Conservation (phyloP, 768 basidiomycete genomes). For the Podaxis sp. region DNA sequence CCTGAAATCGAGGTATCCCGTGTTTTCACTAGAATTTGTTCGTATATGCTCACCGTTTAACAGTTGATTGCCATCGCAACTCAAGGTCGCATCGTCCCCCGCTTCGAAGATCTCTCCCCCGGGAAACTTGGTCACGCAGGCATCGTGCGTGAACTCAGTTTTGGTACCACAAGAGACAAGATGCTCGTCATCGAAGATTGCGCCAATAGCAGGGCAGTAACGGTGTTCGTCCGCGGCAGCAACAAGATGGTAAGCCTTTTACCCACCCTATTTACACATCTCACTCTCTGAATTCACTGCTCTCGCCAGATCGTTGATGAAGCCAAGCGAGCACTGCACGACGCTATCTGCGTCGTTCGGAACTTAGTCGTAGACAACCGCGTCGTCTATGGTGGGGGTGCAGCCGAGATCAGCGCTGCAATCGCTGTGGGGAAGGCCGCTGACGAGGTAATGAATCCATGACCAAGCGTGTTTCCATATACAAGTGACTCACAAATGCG, state of each 20-base stretch:
- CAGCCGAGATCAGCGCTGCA: constrained; percentile 94
- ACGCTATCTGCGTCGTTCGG: constrained; percentile 95
- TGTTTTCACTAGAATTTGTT: not conserved
- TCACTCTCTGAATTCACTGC: not conserved
- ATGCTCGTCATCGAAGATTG: constrained; percentile 99
- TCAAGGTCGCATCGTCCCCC: constrained; percentile 95
- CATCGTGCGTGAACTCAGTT: constrained; percentile 88
- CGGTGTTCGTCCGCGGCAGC: constrained; percentile 93
- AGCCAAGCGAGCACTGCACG: constrained; percentile 95
- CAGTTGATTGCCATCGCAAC: constrained; percentile 98
- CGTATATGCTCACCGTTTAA: not conserved
- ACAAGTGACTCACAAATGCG: not conserved
- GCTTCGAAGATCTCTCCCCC: constrained; percentile 91
- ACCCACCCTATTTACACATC: not conserved
- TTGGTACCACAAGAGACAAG: constrained; percentile 98
- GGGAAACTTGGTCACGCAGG: constrained; percentile 94
- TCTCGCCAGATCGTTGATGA: constrained; percentile 88
- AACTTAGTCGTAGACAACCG: constrained; percentile 94
- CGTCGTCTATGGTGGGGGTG: constrained; percentile 97
- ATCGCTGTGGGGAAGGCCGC: constrained; percentile 93
- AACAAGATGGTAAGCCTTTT: constrained; percentile 86
- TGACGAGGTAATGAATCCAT: constrained; percentile 60
- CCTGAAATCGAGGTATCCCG: constrained; percentile 90
- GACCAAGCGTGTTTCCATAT: not conserved
- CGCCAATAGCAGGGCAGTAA: constrained; percentile 93